phyloP scores from a whole-genome alignment of 352 stramenopile genomes.

The Pilasporangium apinafurcum region DNA sequence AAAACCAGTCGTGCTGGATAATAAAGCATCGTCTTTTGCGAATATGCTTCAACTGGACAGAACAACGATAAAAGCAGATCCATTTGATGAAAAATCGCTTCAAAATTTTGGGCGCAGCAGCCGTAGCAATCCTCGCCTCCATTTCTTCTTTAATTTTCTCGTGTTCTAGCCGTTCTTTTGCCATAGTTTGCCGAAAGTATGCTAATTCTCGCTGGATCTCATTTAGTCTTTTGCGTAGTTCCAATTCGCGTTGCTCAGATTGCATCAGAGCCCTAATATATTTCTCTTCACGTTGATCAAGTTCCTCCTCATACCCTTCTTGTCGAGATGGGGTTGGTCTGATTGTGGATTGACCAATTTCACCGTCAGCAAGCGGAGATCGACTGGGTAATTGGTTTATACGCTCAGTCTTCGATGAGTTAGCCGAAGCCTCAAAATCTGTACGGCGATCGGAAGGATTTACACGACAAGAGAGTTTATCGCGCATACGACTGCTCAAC shows the following conservation, averaged over 20 bases:
- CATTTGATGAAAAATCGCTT: constrained; percentile 54
- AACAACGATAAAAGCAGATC: constrained; percentile 48
- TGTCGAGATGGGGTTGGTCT: too few species aligned
- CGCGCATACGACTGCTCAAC: too few species aligned
- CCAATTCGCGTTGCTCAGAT: constrained; percentile 67
- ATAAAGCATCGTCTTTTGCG: constrained; percentile 37
- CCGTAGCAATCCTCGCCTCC: constrained; percentile 18
- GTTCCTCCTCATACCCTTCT: constrained; percentile 38
- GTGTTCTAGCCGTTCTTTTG: constrained; percentile 32
- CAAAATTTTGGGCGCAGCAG: constrained; percentile 47
- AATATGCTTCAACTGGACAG: constrained; percentile 38
- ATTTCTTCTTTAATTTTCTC: constrained; percentile 57
- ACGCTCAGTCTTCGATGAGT: too few species aligned
- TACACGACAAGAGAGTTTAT: too few species aligned
- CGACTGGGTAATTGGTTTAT: too few species aligned
- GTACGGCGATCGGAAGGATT: too few species aligned
- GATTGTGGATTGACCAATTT: too few species aligned
- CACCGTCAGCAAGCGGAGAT: too few species aligned
- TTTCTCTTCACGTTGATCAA: constrained; percentile 62
- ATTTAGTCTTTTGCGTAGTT: constrained; percentile 46
- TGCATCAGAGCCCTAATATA: constrained; percentile 74
- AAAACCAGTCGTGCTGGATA: constrained; percentile 55
- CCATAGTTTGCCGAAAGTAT: constrained; percentile 30
- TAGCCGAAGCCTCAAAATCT: too few species aligned
- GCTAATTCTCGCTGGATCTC: constrained; percentile 34